These are phyloP conservation scores for Kodamaea alishanica DNA, from an alignment of 1,139 yeast species.

Conservation along the genomic window DNA sequence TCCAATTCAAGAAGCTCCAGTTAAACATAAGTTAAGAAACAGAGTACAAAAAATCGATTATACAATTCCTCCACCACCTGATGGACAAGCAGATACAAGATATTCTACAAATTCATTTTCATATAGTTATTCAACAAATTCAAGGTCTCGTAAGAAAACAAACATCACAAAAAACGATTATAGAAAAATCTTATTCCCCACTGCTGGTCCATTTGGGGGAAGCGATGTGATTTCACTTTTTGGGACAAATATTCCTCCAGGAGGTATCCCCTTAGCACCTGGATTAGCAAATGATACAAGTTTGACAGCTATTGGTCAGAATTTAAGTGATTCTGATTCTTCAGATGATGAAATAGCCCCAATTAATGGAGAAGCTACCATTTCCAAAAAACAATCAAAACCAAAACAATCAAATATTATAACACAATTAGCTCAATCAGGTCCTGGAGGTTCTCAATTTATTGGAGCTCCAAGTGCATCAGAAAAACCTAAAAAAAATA, in stretches of 20 bases:
- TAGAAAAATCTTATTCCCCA: constrained; percentile 74
- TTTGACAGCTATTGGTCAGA: constrained; percentile 51
- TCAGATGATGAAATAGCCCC: constrained; percentile 60
- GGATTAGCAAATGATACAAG: constrained; percentile 29
- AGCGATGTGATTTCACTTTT: constrained; percentile 76
- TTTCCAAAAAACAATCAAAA: constrained; percentile 23
- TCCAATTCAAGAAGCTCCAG: constrained; percentile 43
- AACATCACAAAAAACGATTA: constrained; percentile 38
- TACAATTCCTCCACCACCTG: constrained; percentile 75
- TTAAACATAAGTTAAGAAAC: constrained; percentile 67
- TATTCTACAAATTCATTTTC: constrained; percentile 2
- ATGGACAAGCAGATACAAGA: constrained; percentile 1
- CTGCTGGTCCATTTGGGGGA: constrained; percentile 97
- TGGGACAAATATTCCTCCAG: constrained; percentile 60
- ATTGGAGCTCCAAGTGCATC: constrained; percentile 26
- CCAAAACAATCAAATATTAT: constrained; percentile 20
- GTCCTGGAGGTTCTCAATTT: constrained; percentile 2
- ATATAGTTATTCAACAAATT: constrained; percentile 5
- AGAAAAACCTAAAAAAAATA: constrained; percentile 48
- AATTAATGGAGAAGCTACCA: constrained; percentile 36
- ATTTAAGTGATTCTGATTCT: constrained; percentile 59
- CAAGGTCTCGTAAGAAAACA: constrained; percentile 21
- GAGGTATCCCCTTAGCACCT: constrained; percentile 40
- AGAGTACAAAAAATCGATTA: constrained; percentile 72
- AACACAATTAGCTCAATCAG: constrained; percentile 32